A percentile compares a stretch with the other conserved stretches of the same genome.
phyloP scores from a whole-genome alignment of 2,329 filamentous ascomycete species.

The Arthroderma uncinatum region DNA sequence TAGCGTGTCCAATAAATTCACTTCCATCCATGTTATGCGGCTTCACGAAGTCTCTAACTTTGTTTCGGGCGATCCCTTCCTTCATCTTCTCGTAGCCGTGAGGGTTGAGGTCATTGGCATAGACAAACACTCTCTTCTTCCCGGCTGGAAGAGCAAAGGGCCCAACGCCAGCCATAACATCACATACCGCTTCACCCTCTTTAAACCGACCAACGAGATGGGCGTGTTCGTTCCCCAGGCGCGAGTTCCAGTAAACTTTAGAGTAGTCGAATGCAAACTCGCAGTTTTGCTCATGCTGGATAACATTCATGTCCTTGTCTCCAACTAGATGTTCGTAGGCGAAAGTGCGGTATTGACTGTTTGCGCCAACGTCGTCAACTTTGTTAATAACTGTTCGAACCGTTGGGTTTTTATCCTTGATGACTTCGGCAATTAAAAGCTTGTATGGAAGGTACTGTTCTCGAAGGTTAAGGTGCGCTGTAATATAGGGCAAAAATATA shows the following conservation, averaged over 20 bases:
- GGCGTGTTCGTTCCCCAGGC: slow-evolving; percentile 79
- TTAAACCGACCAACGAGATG: slow-evolving; percentile 65
- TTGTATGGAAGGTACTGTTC: slow-evolving; percentile 78
- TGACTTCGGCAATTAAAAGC: slow-evolving; percentile 67
- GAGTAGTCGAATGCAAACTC: slow-evolving; percentile 87
- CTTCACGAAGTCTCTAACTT: slow-evolving; percentile 62
- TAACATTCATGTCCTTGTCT: slow-evolving; percentile 69
- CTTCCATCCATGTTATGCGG: slow-evolving; percentile 74
- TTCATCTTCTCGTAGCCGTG: slow-evolving; percentile 66
- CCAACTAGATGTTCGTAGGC: slow-evolving; percentile 82
- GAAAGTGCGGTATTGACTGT: slow-evolving; percentile 84
- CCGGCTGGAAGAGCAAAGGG: slow-evolving; percentile 89
- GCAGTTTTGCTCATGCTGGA: slow-evolving; percentile 70
- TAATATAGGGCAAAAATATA: neutral
- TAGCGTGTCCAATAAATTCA: slow-evolving; percentile 63
- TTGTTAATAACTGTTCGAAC: slow-evolving; percentile 95
- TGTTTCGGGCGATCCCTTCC: slow-evolving; percentile 64
- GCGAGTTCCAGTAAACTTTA: slow-evolving; percentile 96
- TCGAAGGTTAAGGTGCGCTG: slow-evolving; percentile 82
- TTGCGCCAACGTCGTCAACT: slow-evolving; percentile 71
- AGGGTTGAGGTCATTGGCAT: slow-evolving; percentile 94
- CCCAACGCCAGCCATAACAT: slow-evolving; percentile 95
- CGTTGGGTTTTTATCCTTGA: slow-evolving; percentile 76
- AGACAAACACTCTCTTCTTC: slow-evolving; percentile 81
- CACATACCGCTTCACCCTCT: slow-evolving; percentile 79